Evolutionary conservation across 73 alveolate species (phyloP).

Genomic region (Durusdinium trenchii): DNA sequence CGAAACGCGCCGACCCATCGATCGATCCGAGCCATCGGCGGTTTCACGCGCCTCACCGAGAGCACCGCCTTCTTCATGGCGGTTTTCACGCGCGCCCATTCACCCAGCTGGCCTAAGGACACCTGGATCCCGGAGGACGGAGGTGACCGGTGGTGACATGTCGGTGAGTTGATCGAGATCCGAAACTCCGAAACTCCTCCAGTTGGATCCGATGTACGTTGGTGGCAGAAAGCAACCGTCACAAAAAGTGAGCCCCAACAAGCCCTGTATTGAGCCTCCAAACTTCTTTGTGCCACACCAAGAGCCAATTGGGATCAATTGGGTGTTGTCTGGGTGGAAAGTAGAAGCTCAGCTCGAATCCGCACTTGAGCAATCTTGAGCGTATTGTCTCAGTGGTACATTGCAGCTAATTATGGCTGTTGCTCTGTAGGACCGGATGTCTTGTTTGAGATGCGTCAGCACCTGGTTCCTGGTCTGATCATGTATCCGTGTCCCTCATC

Average conservation of each 20-base stretch:
- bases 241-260: too few relatives aligned
- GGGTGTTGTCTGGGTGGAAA: too few relatives aligned
- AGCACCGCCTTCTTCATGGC: conserved; percentile 76
- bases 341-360: too few relatives aligned
- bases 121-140: background rate
- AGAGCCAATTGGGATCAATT: too few relatives aligned
- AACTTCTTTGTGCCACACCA: too few relatives aligned
- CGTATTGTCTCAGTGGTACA: too few relatives aligned
- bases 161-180: background rate
- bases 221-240: background rate
- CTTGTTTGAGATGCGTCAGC: too few relatives aligned
- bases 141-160: background rate
- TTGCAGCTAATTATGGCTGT: too few relatives aligned
- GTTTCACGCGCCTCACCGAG: background rate
- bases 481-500: too few relatives aligned
- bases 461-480: too few relatives aligned
- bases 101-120: conserved; percentile 76
- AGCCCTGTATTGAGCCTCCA: too few relatives aligned
- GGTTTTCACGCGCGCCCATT: conserved; percentile 62
- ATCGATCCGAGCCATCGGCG: background rate
- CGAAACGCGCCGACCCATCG: background rate
- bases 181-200: background rate
- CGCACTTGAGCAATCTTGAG: too few relatives aligned
- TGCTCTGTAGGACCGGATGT: background rate
- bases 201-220: background rate